A percentile compares a stretch with the other conserved stretches of the same genome.
Conservation (phyloP, 345 rosid genomes). For the Odontarrhena argentea region DNA sequence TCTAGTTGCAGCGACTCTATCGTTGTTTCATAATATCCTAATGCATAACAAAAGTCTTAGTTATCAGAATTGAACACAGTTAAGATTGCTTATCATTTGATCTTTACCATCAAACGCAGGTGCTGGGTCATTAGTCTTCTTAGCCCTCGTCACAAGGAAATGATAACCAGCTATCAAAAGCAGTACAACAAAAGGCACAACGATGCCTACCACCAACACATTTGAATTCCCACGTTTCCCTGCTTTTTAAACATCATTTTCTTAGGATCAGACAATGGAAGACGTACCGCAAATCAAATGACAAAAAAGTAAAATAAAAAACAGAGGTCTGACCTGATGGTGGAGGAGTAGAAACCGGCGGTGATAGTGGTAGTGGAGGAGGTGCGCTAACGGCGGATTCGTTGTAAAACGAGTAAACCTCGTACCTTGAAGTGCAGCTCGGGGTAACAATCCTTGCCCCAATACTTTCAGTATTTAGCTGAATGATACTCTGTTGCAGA, state of each 20-base stretch:
- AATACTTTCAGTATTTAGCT: not conserved
- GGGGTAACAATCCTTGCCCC: slow-evolving; percentile 40
- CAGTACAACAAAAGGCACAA: slow-evolving; percentile 26
- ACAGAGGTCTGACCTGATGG: not conserved
- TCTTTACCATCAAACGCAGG: slow-evolving; percentile 40
- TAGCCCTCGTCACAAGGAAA: slow-evolving; percentile 7
- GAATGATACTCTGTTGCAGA: not conserved
- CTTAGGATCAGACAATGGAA: no score
- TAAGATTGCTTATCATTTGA: no score
- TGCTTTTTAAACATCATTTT: slow-evolving; percentile 10
- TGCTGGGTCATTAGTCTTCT: slow-evolving; percentile 21
- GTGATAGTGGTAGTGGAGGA: not conserved
- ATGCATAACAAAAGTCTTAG: slow-evolving; percentile 6
- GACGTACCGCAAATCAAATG: no score
- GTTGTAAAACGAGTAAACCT: slow-evolving; percentile 35
- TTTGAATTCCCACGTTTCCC: slow-evolving; percentile 29
- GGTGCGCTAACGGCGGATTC: not conserved
- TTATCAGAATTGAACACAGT: not conserved
- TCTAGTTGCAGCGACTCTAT: no score
- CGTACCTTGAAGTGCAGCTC: slow-evolving; percentile 42
- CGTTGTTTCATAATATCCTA: slow-evolving; percentile 22
- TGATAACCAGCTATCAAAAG: slow-evolving; percentile 32
- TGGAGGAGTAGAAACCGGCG: not conserved
- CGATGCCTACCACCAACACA: slow-evolving; percentile 35
- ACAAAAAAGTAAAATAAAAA: no score